phyloP scores from a whole-genome alignment of 352 stramenopile genomes.

The Thalassiosira exigua region DNA sequence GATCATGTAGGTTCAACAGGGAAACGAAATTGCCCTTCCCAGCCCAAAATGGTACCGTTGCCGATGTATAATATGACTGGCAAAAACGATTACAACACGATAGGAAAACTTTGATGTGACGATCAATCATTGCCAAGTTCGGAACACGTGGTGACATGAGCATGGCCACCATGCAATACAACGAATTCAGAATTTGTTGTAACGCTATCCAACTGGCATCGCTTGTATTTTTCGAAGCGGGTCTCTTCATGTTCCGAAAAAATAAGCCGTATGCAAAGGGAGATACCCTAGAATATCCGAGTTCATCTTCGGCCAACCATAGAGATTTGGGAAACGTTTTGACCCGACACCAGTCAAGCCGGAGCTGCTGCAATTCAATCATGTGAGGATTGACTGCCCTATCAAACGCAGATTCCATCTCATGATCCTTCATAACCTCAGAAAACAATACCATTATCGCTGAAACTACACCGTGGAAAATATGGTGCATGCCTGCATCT shows the following conservation, averaged over 20 bases:
- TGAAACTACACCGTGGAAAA: too few species aligned
- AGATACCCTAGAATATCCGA: background rate
- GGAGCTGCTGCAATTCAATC: too few species aligned
- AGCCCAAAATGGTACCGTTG: background rate
- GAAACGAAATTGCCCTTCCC: background rate
- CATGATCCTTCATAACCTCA: too few species aligned
- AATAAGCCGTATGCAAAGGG: constrained; percentile 1
- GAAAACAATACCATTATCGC: too few species aligned
- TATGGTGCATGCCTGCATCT: too few species aligned
- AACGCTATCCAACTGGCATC: background rate
- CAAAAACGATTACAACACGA: constrained; percentile 2
- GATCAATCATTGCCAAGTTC: background rate
- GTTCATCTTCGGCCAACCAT: constrained; percentile 2
- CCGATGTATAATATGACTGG: background rate
- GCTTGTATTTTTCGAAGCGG: background rate
- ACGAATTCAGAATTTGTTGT: background rate
- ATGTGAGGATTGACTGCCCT: too few species aligned
- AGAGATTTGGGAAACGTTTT: background rate
- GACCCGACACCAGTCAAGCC: constrained; percentile 1
- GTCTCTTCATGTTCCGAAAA: background rate
- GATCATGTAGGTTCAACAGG: background rate
- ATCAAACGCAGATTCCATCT: too few species aligned
- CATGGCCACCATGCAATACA: background rate
- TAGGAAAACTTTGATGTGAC: constrained; percentile 5
- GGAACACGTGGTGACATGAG: background rate